Base-by-base conservation (phyloP, 1,284 basidiomycete genomes). In the Ustilago bromivora region DNA sequence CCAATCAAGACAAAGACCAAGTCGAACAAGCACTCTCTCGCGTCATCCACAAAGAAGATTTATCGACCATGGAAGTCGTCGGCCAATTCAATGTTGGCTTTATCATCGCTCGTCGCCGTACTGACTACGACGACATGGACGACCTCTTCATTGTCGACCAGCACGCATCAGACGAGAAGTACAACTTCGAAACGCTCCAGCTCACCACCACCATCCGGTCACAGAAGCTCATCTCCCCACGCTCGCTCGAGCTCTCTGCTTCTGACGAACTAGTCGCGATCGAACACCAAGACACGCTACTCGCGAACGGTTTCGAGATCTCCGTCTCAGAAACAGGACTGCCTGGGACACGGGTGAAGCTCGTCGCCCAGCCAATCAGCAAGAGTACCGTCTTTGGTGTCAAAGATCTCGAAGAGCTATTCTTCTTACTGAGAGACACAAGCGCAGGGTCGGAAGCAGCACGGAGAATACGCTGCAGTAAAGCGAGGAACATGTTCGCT, bases 1-100 rank as follows among this genome's bases (percentile, higher is more conserved):
- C 88, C 0, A 91, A 91, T 54, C 87, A 88, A 2, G 89, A 91
- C 53, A 88, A 92, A 35, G 85, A 86, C 1, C 88, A 88, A 41
- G 94, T 93, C 0, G 91, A 91, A 17, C 90, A 90, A 47, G 91
- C 92, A 0, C 90, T 99, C 2, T 90, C 94, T 5, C 90, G 96
- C 12, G 91, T 94, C 32, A 95, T 99, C 49, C 90, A 91, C 63
- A 98, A 99, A 87, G 85, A 88, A 1, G 96, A 99, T 87, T 99
- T 99, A 84, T 88, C 86, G 5, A 79, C 68, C 11, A 99, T 99
- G 96, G 88, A 92, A 0, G 88, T 98, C 17, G 79, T 97, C 34
- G 97, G 97, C 0, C 97, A 99, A 87, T 99, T 98, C 87, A 99
- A 99, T 82, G 90, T 93, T 47, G 96, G 96, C 0, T 99, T 99